Evolutionary conservation across 2,329 filamentous ascomycete species (phyloP).

Genomic region (Arthroderma sp.): DNA sequence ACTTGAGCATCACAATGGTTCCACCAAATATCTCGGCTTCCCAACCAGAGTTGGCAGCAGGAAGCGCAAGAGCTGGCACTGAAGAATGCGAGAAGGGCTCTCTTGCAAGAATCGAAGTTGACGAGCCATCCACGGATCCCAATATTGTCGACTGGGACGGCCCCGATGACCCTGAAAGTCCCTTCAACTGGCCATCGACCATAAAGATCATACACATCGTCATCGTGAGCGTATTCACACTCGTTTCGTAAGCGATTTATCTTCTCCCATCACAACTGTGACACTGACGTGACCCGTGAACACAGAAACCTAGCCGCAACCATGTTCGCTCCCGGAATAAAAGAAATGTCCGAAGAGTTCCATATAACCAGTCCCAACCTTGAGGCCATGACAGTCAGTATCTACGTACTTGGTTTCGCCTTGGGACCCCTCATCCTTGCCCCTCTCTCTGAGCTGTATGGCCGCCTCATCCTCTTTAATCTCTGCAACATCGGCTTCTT

Average conservation of each 20-base stretch:
- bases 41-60: no score
- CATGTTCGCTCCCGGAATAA: conserved; percentile 13
- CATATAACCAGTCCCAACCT: conserved; percentile 33
- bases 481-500: conserved; percentile 47
- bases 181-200: conserved; percentile 17
- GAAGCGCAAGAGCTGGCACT: neutral
- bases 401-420: conserved; percentile 45
- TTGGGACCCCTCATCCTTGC: conserved; percentile 42
- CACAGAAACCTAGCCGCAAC: conserved; percentile 10
- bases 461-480: conserved; percentile 39
- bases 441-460: conserved; percentile 45
- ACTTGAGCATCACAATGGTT: no score
- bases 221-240: conserved; percentile 8
- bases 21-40: no score
- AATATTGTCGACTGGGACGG: conserved; percentile 19
- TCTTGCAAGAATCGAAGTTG: neutral
- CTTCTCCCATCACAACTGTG: neutral
- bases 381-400: conserved; percentile 40
- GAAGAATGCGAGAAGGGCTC: neutral
- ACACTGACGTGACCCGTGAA: neutral
- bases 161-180: conserved; percentile 19
- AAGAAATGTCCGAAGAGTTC: conserved; percentile 37
- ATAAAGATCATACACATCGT: conserved; percentile 7
- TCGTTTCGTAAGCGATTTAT: conserved; percentile 6
- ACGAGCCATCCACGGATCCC: neutral